These are phyloP conservation scores for Stentor coeruleus DNA, from an alignment of 73 alveolate genomes.

Conservation along the genomic window DNA sequence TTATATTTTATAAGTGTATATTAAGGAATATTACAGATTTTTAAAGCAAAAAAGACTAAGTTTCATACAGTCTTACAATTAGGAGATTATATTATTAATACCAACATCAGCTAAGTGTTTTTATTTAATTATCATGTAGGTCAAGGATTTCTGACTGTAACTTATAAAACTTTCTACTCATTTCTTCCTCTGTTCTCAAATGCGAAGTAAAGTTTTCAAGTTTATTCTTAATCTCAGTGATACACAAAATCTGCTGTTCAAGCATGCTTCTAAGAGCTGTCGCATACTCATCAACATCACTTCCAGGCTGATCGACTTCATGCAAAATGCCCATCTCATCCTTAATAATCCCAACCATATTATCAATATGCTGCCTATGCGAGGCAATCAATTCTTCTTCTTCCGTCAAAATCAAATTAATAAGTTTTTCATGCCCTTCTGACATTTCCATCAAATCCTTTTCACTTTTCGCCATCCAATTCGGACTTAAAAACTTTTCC, in stretches of 20 bases:
- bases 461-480: not conserved
- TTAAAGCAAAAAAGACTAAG: too few species aligned
- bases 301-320: conserved; percentile 98
- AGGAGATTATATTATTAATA: too few species aligned
- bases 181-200: conserved; percentile 52
- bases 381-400: conserved; percentile 94
- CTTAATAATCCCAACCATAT: conserved; percentile 93
- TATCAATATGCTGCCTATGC: conserved; percentile 96
- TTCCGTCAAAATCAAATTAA: conserved; percentile 92
- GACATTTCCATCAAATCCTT: conserved; percentile 40
- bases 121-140: not conserved
- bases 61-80: too few species aligned
- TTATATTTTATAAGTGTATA: too few species aligned
- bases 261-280: conserved; percentile 80
- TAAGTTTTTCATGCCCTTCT: conserved; percentile 91
- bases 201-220: conserved; percentile 54
- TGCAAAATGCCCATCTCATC: conserved; percentile 91
- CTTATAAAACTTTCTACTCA: not conserved
- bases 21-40: too few species aligned
- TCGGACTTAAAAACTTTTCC: not conserved
- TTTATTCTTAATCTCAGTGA: conserved; percentile 43
- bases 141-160: not conserved
- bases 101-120: too few species aligned
- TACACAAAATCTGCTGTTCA: conserved; percentile 64
- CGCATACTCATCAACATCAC: conserved; percentile 96